Percentiles rank a stretch among this genome's conserved stretches.
Conservation (phyloP, 345 rosid genomes). For the Citrus inodora region DNA sequence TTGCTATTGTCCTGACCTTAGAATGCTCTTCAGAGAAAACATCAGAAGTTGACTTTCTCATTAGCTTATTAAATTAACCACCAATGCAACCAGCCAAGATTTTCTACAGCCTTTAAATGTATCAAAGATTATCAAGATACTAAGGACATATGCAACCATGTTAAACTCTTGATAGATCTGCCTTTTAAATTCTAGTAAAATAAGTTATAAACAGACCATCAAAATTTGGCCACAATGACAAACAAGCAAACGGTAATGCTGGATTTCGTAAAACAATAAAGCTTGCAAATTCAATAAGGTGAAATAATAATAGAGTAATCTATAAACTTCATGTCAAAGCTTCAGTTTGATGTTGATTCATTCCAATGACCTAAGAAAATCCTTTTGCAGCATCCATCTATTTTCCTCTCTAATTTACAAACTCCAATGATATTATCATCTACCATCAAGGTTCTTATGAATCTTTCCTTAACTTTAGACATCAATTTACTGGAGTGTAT, state of each 20-base stretch:
- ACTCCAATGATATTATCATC: neutral
- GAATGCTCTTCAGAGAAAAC: neutral
- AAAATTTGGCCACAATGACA: neutral
- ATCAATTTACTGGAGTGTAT: neutral
- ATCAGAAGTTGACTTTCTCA: constrained; percentile 2
- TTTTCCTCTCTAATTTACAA: neutral
- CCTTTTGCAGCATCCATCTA: neutral
- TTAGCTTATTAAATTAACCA: neutral
- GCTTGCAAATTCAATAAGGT: neutral
- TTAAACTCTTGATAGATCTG: neutral
- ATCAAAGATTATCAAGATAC: neutral
- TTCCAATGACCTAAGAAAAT: neutral
- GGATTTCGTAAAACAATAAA: neutral
- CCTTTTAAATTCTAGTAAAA: neutral
- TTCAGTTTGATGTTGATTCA: neutral
- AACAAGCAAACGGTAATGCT: neutral
- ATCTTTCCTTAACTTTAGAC: neutral
- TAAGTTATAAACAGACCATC: neutral
- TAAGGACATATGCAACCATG: neutral
- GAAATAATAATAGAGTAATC: neutral
- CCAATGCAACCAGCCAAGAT: neutral
- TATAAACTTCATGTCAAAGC: neutral
- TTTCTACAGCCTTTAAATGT: neutral
- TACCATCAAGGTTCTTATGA: neutral
- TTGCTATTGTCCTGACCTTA: neutral